Conservation (phyloP, 306 rosid genomes). For the Lablab purpureus region DNA sequence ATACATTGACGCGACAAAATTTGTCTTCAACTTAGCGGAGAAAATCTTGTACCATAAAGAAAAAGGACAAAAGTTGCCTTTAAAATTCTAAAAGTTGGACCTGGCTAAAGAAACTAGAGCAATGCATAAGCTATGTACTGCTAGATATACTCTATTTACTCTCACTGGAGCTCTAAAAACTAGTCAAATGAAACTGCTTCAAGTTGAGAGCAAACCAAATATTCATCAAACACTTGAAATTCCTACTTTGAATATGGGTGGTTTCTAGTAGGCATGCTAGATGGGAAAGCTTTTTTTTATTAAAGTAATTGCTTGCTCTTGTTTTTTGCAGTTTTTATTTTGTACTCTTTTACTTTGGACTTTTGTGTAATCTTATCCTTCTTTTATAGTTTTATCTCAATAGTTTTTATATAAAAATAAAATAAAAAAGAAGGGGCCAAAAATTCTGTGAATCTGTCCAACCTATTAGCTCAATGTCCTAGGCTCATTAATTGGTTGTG, state of each 20-base stretch:
- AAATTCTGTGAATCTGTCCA: not conserved
- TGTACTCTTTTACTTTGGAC: not conserved
- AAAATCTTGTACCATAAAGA: constrained; percentile 19
- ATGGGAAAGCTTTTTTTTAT: not conserved
- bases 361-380: not conserved
- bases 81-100: not conserved
- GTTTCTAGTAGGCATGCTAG: not conserved
- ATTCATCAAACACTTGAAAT: constrained; percentile 10
- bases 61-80: not conserved
- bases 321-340: not conserved
- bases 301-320: not conserved
- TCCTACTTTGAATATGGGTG: no score
- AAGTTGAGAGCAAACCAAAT: not conserved
- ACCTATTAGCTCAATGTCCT: constrained; percentile 3
- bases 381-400: not conserved
- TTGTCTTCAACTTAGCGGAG: not conserved
- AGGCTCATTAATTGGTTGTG: not conserved
- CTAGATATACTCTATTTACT: not conserved
- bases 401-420: not conserved
- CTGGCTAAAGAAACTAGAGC: not conserved
- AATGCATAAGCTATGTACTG: not conserved
- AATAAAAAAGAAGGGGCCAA: not conserved
- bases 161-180: not conserved
- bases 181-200: not conserved
- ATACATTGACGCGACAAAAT: not conserved